Base-by-base conservation (phyloP, 192 early-diverging fungal species). In the Coemansia sp. region DNA sequence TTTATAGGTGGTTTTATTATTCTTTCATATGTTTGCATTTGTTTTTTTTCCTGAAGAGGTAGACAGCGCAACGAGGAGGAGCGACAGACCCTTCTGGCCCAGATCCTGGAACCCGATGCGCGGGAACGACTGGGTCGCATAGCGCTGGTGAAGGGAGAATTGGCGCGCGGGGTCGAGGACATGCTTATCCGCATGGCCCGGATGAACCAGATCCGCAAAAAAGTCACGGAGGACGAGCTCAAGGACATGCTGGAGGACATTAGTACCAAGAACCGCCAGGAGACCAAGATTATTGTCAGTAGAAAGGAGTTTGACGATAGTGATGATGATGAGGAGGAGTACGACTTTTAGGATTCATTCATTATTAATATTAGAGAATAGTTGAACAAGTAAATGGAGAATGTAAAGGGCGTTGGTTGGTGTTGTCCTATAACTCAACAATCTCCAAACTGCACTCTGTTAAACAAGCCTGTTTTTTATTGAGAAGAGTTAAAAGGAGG, bases 171-270 rank as follows among this genome's bases (percentile, higher is more conserved):
- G 11, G 65, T 66, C 8, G 94, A 98, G 69, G 93, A 94, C 62
- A 84, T 95, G 68, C 84, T 98, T 56, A 88, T 98, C 65, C 87
- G 91, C 36, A 98, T 96, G 96, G 94, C 91, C 5, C 89, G 89
- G 73, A 78, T 85, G 22, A 90, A 91, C 16, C 93, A 95, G 76
- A 80, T 98, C 54, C 84, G 90, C 22, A 85, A 86, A 32, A 93
- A 91, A 73, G 88, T 98, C 26, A 90, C 85, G 32, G 95, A 98
- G 68, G 74, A 85, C 18, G 90, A 93, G 80, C 79, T 98, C 61
- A 93, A 95, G 70, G 92, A 89, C 51, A 72, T 98, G 60, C 85
- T 97, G 42, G 89, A 89, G 63, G 89, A 94, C 67, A 84, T 98
- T 51, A 94, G 88, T 67, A 90, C 91, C 45, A 61, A 82, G 58